Evolutionary conservation across 2,329 filamentous ascomycete species (phyloP).

Genomic region (Ustulina deusta): DNA sequence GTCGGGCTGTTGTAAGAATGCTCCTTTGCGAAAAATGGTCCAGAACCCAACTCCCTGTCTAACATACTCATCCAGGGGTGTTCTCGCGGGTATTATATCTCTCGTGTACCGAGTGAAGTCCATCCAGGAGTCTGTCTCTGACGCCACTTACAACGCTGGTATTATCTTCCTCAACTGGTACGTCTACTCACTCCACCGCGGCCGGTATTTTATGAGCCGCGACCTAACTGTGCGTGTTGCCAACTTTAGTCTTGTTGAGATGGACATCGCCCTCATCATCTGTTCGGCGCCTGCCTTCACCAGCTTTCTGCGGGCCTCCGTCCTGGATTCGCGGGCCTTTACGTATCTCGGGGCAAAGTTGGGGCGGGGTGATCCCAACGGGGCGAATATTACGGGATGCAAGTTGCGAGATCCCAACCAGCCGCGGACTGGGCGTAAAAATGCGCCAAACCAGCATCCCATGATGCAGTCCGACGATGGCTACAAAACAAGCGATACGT

Average conservation of each 20-base stretch:
- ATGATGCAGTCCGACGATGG: neutral
- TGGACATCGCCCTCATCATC: slow-evolving; percentile 32
- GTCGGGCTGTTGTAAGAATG: slow-evolving; percentile 28
- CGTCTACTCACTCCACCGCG: neutral
- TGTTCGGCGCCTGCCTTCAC: slow-evolving; percentile 30
- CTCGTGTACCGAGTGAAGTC: slow-evolving; percentile 18
- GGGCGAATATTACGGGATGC: too few species aligned
- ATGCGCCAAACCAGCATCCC: neutral
- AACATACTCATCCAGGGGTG: slow-evolving; percentile 23
- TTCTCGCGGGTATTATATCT: slow-evolving; percentile 23
- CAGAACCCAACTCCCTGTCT: too few species aligned
- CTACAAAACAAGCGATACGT: slow-evolving; percentile 21
- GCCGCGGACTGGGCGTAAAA: slow-evolving; percentile 18
- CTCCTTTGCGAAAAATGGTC: too few species aligned
- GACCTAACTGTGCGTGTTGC: too few species aligned
- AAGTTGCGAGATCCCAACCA: slow-evolving; percentile 1
- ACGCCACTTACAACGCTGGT: too few species aligned
- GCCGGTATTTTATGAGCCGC: neutral
- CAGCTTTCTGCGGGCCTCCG: slow-evolving; percentile 28
- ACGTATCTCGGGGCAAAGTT: slow-evolving; percentile 8
- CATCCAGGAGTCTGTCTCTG: too few species aligned
- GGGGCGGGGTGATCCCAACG: too few species aligned
- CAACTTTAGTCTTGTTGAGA: slow-evolving; percentile 23
- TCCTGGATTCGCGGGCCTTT: slow-evolving; percentile 20
- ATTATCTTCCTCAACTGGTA: neutral